Base-by-base conservation (phyloP, 108 stramenopile species). In the Conticribra guillardii region DNA sequence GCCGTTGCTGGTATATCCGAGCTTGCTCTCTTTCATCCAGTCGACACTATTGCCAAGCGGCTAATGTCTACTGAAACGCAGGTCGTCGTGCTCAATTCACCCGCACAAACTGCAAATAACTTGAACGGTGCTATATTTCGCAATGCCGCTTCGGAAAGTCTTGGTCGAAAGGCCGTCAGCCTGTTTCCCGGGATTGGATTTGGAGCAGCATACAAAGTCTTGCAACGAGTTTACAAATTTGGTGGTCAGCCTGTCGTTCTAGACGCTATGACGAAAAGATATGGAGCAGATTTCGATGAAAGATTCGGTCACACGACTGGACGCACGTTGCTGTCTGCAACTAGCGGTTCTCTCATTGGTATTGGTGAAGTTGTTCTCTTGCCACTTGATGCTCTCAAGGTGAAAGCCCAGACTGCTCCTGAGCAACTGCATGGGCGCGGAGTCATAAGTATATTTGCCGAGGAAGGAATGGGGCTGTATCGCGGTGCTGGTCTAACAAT, bases 161-260 rank as follows among this genome's bases (percentile, higher is more conserved):
- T 76, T 21, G 51, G 62, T 0, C 49, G 41, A 46, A 91, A 91
- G 71, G 65, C 76, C 58, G 64, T 71, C 29, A 73, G 76, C 60
- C 84, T 92, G 8, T 92, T 89, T 56, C 91, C 91, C 17, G 91
- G 91, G 2, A 77, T 92, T 49, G 87, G 89, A 17, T 92, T 87
- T 45, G 91, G 87, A 29, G 89, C 87, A 16, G 91, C 75, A 21
- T 92, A 92, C 84, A 92, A 92, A 84, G 82, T 92, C 59, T 74
- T 86, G 26, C 89, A 92, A 65, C 85, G 91, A 29, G 77, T 87
- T 14, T 92, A 92, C 80, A 92, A 92, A 60, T 92, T 68, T 45
- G 89, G 90, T 30, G 91, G 91, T 14, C 91, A 92, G 73, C 89
- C 85, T 8, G 72, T 85, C 32, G 88, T 86, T 27, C 53, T 70